Conservation (phyloP, 2,329 filamentous ascomycete species). For the Escovopsis sp. region DNA sequence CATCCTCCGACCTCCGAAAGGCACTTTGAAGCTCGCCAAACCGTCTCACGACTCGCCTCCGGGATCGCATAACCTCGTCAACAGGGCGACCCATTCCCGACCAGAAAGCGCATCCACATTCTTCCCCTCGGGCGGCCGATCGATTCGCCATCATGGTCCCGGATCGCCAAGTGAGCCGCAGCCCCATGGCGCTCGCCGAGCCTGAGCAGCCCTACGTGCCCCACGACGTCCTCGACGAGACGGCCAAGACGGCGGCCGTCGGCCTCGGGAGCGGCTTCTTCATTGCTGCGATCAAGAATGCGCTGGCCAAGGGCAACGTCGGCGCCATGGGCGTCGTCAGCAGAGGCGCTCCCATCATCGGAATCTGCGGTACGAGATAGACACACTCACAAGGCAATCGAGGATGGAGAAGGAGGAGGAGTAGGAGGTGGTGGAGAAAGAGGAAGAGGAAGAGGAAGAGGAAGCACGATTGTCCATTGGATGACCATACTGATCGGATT, state of each 20-base stretch:
- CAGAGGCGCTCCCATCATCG: conserved; percentile 61
- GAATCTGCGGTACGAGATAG: conserved; percentile 20
- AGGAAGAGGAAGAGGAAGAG: not conserved
- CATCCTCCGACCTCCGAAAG: conserved; percentile 1
- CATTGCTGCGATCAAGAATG: conserved; percentile 71
- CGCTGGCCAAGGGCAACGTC: conserved; percentile 67
- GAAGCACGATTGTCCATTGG: not conserved
- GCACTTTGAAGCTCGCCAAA: conserved; percentile 8
- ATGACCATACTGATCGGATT: conserved; percentile 1
- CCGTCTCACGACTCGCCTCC: not conserved
- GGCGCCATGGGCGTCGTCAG: conserved; percentile 71
- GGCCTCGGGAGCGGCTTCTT: conserved; percentile 56
- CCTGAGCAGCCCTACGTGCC: conserved; percentile 42
- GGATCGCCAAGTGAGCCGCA: conserved; percentile 17
- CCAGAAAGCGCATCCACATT: conserved; percentile 11
- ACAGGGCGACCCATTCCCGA: no score
- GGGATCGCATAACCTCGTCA: conserved; percentile 2
- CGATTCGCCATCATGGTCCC: conserved; percentile 13
- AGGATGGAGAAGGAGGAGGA: not conserved
- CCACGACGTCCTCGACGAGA: conserved; percentile 57
- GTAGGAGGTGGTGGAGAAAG: not conserved
- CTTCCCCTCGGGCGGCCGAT: conserved; percentile 1
- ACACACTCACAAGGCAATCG: not conserved
- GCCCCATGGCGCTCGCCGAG: conserved; percentile 12
- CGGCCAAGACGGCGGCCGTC: conserved; percentile 49